Evolutionary conservation across 164 flowering plant species (phyloP).

Genomic region (Stephania yunnanensis): DNA sequence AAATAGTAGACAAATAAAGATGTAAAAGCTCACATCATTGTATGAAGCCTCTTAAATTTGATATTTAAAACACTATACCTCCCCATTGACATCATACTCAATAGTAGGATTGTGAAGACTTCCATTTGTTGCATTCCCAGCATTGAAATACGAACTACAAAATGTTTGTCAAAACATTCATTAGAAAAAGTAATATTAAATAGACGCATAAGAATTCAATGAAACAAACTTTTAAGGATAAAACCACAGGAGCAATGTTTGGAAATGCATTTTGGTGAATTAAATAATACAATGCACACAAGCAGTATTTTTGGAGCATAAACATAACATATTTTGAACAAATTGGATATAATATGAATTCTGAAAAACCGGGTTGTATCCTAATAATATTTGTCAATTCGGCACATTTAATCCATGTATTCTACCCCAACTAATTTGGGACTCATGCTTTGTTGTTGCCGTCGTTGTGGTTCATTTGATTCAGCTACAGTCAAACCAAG

Average conservation of each 20-base stretch:
- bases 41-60: neutral
- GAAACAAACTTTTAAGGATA: neutral
- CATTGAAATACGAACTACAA: constrained; percentile 44
- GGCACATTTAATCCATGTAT: too few species aligned
- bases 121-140: constrained; percentile 37
- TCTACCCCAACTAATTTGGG: too few species aligned
- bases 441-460: too few species aligned
- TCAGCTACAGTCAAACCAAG: too few species aligned
- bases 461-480: too few species aligned
- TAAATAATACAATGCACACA: neutral
- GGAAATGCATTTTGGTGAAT: neutral
- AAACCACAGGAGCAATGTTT: neutral
- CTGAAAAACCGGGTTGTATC: too few species aligned
- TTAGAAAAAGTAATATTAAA: neutral
- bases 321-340: too few species aligned
- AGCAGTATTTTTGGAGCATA: neutral
- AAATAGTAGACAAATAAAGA: neutral
- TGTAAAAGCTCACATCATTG: neutral
- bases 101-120: constrained; percentile 27
- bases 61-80: constrained; percentile 43
- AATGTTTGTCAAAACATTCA: constrained; percentile 6
- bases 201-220: neutral
- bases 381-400: too few species aligned
- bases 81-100: constrained; percentile 81
- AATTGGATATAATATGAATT: too few species aligned